Evolutionary conservation across 1,139 yeast species (phyloP).

Genomic region (Saccharomyces hybrid): DNA sequence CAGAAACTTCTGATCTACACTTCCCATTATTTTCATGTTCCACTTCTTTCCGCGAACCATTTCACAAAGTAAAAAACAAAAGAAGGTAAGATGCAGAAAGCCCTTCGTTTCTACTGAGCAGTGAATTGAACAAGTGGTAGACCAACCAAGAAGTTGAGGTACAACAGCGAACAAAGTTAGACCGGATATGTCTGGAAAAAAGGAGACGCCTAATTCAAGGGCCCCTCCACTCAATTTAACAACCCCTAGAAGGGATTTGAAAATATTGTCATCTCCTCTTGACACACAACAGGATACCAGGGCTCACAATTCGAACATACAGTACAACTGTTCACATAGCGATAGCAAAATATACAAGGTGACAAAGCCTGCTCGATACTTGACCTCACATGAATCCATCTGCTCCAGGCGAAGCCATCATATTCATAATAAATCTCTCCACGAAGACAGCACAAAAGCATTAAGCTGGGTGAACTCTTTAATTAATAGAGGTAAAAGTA

Average conservation of each 20-base stretch:
- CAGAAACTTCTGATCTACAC: background rate
- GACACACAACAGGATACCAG: background rate
- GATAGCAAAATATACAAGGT: background rate
- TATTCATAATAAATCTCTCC: background rate
- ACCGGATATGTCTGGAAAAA: constrained; percentile 31
- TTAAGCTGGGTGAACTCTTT: constrained; percentile 45
- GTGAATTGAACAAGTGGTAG: constrained; percentile 36
- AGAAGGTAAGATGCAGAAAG: background rate
- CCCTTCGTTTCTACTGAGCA: constrained; percentile 43
- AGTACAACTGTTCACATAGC: too few species aligned
- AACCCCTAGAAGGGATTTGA: background rate
- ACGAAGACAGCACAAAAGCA: constrained; percentile 14
- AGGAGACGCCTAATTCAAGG: constrained; percentile 6
- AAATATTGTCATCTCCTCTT: background rate
- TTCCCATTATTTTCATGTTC: background rate
- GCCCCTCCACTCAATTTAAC: background rate
- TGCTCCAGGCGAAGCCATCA: background rate
- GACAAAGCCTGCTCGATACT: background rate
- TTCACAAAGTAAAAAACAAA: background rate
- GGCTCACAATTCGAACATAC: too few species aligned
- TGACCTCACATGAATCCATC: background rate
- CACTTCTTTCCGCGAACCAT: background rate
- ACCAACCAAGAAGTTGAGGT: constrained; percentile 26
- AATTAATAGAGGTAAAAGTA: constrained; percentile 35
- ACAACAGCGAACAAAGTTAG: background rate